Base-by-base conservation (phyloP, 2,329 filamentous ascomycete genomes). In the Pseudogymnoascus sp. region DNA sequence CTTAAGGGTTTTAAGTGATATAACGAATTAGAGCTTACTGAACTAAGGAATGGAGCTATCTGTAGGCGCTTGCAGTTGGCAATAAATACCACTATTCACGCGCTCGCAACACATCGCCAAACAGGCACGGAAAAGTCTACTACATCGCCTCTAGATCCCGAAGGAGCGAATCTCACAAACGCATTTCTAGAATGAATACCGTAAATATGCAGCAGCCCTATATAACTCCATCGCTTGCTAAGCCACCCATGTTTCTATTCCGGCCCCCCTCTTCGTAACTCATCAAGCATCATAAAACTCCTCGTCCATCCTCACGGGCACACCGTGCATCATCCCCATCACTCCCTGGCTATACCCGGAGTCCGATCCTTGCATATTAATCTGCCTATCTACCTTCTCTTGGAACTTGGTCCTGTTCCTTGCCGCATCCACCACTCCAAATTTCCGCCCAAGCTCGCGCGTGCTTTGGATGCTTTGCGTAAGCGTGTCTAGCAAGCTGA, bases 391-490 rank as follows among this genome's bases (percentile, higher is more conserved):
- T 56, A 56, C 46, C 46, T 56, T 56, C 46, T 56, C 46, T 15
- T 56, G 46, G 46, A 56, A 56, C 46, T 56, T 56, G 29, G 46
- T 56, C 46, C 46, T 56, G 19, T 13, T 56, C 72, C 69, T 63
- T 23, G 53, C 61, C 1, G 67, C 61, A 65, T 88, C 86, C 11
- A 90, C 77, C 11, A 87, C 75, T 33, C 77, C 75, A 68, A 88
- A 90, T 75, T 93, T 96, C 70, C 85, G 87, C 46, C 91, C 90
- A 1, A 93, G 78, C 59, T 91, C 87, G 62, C 88, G 84, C 23
- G 89, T 86, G 35, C 86, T 83, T 63, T 84, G 84, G 19, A 93
- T 81, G 65, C 86, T 89, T 66, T 89, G 83, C 67, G 93, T 87
- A 31, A 97, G 82, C 21, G 84, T 82, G 50, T 90, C 88, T 7